These are phyloP conservation scores for Fraxinus angustifolia DNA, from an alignment of 305 asterid species.

Conservation along the genomic window DNA sequence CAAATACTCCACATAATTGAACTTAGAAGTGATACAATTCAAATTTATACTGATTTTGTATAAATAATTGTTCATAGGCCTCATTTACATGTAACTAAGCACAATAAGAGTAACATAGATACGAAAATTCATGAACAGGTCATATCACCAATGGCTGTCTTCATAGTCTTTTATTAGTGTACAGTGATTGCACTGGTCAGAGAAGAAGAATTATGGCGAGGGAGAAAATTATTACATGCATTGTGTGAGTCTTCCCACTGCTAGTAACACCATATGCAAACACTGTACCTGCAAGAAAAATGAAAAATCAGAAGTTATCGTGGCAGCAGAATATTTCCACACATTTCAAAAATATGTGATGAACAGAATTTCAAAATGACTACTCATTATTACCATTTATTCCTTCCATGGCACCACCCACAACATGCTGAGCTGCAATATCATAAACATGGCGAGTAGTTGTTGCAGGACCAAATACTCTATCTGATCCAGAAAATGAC, in stretches of 20 bases:
- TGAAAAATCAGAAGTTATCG: background rate
- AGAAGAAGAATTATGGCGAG: slow-evolving; percentile 4
- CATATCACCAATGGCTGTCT: background rate
- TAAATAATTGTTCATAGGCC: background rate
- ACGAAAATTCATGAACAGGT: background rate
- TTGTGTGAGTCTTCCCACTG: slow-evolving; percentile 75
- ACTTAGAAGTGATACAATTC: background rate
- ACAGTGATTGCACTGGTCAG: background rate
- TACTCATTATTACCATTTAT: slow-evolving; percentile 57
- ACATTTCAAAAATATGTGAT: slow-evolving; percentile 4
- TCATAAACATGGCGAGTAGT: slow-evolving; percentile 95
- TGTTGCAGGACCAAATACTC: slow-evolving; percentile 98
- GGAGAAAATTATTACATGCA: slow-evolving; percentile 49
- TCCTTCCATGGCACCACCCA: slow-evolving; percentile 94
- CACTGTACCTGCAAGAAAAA: slow-evolving; percentile 50
- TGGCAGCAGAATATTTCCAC: background rate
- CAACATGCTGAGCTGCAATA: slow-evolving; percentile 85
- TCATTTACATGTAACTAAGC: background rate
- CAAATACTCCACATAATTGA: background rate
- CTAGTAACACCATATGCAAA: slow-evolving; percentile 69
- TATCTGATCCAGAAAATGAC: slow-evolving; percentile 46
- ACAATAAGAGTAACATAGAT: background rate
- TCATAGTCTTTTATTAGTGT: background rate
- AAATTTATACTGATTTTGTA: background rate
- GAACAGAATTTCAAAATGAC: background rate